Percentiles rank a stretch among this genome's conserved stretches.
Evolutionary conservation across 1,139 yeast species (phyloP).

Genomic region (Kodamaea sp.): DNA sequence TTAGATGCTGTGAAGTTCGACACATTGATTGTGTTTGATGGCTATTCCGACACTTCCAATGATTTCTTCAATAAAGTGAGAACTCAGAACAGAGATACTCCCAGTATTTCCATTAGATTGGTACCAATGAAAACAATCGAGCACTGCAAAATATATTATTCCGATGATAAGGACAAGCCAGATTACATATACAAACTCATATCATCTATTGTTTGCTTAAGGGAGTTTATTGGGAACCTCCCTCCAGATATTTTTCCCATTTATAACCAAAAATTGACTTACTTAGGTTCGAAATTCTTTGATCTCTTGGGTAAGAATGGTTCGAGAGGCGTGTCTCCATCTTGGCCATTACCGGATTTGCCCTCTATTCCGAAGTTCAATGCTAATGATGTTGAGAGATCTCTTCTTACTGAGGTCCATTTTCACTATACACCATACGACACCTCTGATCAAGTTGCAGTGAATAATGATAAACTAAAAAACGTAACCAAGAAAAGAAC

Average conservation of each 20-base stretch:
- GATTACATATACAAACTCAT: constrained; percentile 65
- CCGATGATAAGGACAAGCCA: constrained; percentile 26
- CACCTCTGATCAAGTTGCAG: constrained; percentile 31
- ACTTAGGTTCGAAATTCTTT: constrained; percentile 61
- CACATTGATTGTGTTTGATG: constrained; percentile 69
- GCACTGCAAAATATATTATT: constrained; percentile 55
- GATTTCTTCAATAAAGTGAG: constrained; percentile 32
- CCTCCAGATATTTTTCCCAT: constrained; percentile 82
- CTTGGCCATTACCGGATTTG: constrained; percentile 83
- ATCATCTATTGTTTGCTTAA: constrained; percentile 78
- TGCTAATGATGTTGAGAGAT: constrained; percentile 75
- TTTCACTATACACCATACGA: constrained; percentile 60
- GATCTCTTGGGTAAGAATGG: constrained; percentile 36
- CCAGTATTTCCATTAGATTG: constrained; percentile 64
- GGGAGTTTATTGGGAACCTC: constrained; percentile 81
- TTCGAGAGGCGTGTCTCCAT: constrained; percentile 23
- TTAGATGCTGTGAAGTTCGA: constrained; percentile 47
- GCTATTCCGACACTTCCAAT: constrained; percentile 52
- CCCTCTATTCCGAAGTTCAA: constrained; percentile 62
- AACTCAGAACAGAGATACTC: constrained; percentile 31
- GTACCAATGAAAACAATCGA: constrained; percentile 82
- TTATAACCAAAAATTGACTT: constrained; percentile 65
- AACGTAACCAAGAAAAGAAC: constrained; percentile 26
- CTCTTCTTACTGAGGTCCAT: constrained; percentile 75
- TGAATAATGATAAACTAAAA: constrained; percentile 9